Base-by-base conservation (phyloP, 306 rosid species). In the Vigna angularis region DNA sequence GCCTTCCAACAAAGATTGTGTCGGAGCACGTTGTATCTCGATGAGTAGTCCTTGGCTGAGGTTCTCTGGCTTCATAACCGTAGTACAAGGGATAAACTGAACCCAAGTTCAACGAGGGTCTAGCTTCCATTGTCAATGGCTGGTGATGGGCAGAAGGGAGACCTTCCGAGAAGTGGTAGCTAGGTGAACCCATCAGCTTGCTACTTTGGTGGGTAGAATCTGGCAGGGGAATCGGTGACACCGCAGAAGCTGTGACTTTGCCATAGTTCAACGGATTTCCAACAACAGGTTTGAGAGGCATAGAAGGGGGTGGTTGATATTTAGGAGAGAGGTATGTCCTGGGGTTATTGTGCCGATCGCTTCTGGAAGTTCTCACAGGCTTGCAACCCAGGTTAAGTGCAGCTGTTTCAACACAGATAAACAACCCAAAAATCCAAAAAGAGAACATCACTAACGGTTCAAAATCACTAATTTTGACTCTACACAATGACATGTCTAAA, bases 351-450 rank as follows among this genome's bases (percentile, higher is more conserved):
- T 93, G 97, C 63, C 99, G 86, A 84, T 93, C 98, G 87, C 99
- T 96, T 86, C 99, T 91, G 1, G 98, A 89, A 86, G 99, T 96
- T 86, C 88, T 93, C 30, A 89, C 94, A 16, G 96, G 93, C 82
- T 84, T 82, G 84, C 99, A 96, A 6, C 99, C 99, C 70, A 96
- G 87, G 84, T 91, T 91, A 66, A 96, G 99, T 69, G 99, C 99
- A 85, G 99, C 99, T 96, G 68, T 32, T 9, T 82, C 81, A 83
- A 15, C 79, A 84, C 18, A 5, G 38, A 22, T 15, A 75, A 79
- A 57, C 28, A 12, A 73, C 73, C 76, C 81, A 84, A 49, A 72
- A 77, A 79, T 70, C 42, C 74, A 45, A 77, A 42, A 44, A 44
- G 1, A 42, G 0, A 44, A 70, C 72, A 70, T 74, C 77, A 83